These are phyloP conservation scores for Lippia alba DNA, from an alignment of 305 asterid species.

Conservation along the genomic window DNA sequence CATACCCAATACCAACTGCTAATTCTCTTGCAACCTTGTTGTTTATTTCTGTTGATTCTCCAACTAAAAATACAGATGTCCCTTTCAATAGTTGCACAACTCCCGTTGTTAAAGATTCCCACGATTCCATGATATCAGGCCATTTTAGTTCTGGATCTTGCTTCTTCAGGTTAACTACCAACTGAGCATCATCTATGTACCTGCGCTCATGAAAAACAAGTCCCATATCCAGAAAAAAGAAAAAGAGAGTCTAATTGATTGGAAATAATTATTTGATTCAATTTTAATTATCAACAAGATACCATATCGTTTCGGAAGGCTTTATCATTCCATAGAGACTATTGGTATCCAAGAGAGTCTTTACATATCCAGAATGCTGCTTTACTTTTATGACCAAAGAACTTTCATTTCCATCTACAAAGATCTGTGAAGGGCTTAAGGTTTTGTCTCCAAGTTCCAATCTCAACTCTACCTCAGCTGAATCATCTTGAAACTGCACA, in stretches of 20 bases:
- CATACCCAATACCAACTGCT: constrained; percentile 88
- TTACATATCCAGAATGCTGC: constrained; percentile 55
- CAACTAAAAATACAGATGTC: constrained; percentile 79
- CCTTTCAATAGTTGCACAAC: constrained; percentile 74
- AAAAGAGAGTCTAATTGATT: neutral
- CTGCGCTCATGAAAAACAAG: constrained; percentile 40
- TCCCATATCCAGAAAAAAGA: neutral
- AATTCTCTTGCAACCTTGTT: constrained; percentile 80
- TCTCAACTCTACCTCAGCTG: constrained; percentile 84
- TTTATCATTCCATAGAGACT: constrained; percentile 74
- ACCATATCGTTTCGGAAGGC: constrained; percentile 94
- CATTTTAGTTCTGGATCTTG: constrained; percentile 77
- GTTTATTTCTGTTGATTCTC: constrained; percentile 86
- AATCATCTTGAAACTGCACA: constrained; percentile 78
- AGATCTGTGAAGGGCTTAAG: constrained; percentile 58
- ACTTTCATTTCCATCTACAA: constrained; percentile 69
- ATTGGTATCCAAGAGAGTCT: constrained; percentile 71
- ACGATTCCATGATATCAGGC: constrained; percentile 93
- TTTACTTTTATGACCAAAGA: constrained; percentile 67
- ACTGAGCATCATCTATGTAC: constrained; percentile 83
- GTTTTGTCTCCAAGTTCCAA: constrained; percentile 64
- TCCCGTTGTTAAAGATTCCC: constrained; percentile 87
- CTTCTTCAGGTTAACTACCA: constrained; percentile 83
- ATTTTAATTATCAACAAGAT: constrained; percentile 16
- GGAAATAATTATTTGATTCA: constrained; percentile 10